Conservation (phyloP, 2,329 filamentous ascomycete genomes). For the Colletotrichum godetiae region DNA sequence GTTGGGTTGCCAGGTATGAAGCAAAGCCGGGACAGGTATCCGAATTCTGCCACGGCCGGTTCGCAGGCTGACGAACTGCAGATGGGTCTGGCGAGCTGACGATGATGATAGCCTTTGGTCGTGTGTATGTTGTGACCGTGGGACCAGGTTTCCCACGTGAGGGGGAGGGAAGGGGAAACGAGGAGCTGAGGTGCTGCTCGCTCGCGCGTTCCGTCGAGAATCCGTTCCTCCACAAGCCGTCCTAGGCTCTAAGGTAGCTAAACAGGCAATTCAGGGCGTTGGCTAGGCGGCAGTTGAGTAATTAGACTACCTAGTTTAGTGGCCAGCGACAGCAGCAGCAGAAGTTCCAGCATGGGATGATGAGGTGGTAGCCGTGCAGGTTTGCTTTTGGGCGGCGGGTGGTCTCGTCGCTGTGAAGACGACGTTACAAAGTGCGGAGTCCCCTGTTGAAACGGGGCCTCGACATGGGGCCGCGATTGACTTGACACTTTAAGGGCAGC, state of each 20-base stretch:
- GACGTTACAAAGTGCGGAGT: conserved; percentile 33
- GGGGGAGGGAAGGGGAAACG: conserved; percentile 23
- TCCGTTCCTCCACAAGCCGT: neutral
- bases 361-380: conserved; percentile 3
- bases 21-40: conserved; percentile 5
- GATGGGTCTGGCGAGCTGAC: neutral
- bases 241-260: neutral
- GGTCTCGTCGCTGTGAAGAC: conserved; percentile 18
- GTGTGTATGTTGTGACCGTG: conserved; percentile 23
- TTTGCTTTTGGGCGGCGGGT: conserved; percentile 1
- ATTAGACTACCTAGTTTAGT: conserved; percentile 9
- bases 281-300: conserved; percentile 18
- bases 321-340: conserved; percentile 17
- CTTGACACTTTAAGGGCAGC: conserved; percentile 41
- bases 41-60: conserved; percentile 10
- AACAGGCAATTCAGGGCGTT: neutral
- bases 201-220: conserved; percentile 8
- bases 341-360: conserved; percentile 9
- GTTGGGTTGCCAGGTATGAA: conserved; percentile 21
- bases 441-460: conserved; percentile 37
- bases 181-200: neutral
- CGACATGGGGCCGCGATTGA: conserved; percentile 35
- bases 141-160: conserved; percentile 25
- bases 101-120: conserved; percentile 18
- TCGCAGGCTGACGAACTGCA: conserved; percentile 4